These are phyloP conservation scores for Nannochloris sp. DNA, from an alignment of 139 green algal genomes.

Conservation along the genomic window DNA sequence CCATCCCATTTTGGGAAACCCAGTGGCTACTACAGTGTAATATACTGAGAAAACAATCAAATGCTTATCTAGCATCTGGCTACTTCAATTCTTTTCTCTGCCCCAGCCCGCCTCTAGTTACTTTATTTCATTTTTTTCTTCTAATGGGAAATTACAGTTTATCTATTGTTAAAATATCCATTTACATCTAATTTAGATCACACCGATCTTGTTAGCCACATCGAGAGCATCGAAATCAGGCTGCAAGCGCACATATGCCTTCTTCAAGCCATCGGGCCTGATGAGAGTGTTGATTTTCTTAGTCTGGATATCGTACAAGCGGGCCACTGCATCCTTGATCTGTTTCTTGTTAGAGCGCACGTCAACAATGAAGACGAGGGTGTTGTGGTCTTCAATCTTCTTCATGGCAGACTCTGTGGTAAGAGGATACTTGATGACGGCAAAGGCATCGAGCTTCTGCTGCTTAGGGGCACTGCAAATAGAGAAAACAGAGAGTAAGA, in stretches of 20 bases:
- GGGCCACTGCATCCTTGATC: constrained; percentile 88
- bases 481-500: background rate
- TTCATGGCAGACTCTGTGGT: constrained; percentile 99
- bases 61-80: no score
- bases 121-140: background rate
- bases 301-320: constrained; percentile 96
- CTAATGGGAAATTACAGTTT: background rate
- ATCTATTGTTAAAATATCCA: background rate
- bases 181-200: constrained; percentile 76
- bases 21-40: no score
- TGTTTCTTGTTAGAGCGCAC: constrained; percentile 77
- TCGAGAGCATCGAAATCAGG: constrained; percentile 97
- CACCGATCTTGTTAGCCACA: constrained; percentile 99
- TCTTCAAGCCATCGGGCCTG: constrained; percentile 94
- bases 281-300: constrained; percentile 99
- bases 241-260: constrained; percentile 96
- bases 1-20: no score
- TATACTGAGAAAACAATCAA: no score
- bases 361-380: constrained; percentile 95
- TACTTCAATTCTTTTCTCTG: background rate
- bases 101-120: background rate
- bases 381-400: constrained; percentile 99
- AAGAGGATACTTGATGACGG: constrained; percentile 92
- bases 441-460: constrained; percentile 75
- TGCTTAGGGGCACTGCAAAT: constrained; percentile 51